Evolutionary conservation across 345 rosid genomes (phyloP), one percentile per base, ranked within the genome.

Genomic region (Iberis pinnata): DNA sequence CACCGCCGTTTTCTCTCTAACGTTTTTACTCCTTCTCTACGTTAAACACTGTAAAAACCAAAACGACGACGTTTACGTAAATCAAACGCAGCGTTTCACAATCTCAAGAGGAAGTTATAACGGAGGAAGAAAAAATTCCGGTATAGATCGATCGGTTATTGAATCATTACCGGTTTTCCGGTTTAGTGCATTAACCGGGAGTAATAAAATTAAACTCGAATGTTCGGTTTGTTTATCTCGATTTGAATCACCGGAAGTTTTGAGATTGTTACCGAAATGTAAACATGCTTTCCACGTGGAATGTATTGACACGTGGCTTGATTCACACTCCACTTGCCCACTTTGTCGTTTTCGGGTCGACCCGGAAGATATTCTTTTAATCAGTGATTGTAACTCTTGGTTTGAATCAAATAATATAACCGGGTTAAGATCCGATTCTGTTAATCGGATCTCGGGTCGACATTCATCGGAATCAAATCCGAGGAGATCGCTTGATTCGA

Each of bases 241-340:
- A 45, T 89, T 89, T 61, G 82, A 89, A 24, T 68, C 78, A 1
- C 45, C 63, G 1, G 94, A 89, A 43, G 79, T 84, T 3, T 57
- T 89, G 7, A 43, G 84, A 47, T 69, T 89, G 26, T 44, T 86
- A 1, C 97, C 97, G 17, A 89, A 86, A 67, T 89, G 97, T 61
- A 79, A 80, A 65, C 97, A 89, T 56, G 97, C 94, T 1, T 89
- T 89, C 61, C 97, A 89, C 59, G 88, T 84, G 27, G 96, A 89
- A 49, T 86, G 97, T 49, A 85, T 89, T 17, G 97, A 86, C 60
- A 86, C 94, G 18, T 89, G 97, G 97, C 96, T 89, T 9, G 97
- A 89, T 54, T 86, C 82, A 1, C 97, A 86, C 45, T 89, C 95
- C 20, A 86, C 96, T 11, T 89, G 97, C 49, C 97, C 97, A 26